A percentile compares a stretch with the other conserved stretches of the same genome.
These are phyloP conservation scores for Acanthochlamys bracteata DNA, from an alignment of 106 monocot species.

Conservation along the genomic window DNA sequence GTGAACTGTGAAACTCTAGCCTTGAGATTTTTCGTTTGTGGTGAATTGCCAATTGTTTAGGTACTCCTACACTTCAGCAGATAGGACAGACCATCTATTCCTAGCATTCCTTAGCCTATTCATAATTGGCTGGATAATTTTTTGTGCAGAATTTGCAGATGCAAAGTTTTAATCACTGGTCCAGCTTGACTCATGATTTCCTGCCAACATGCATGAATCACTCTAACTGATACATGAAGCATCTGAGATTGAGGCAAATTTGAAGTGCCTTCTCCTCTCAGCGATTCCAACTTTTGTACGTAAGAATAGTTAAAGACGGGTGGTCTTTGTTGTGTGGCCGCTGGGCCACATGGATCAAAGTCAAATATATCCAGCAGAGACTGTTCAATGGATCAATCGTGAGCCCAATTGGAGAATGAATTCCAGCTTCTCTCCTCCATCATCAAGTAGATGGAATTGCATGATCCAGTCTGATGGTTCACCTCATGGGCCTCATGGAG, in stretches of 20 bases:
- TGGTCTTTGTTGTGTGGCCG: conserved; percentile 94
- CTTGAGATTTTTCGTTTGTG: too few species aligned
- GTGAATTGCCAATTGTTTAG: too few species aligned
- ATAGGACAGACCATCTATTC: too few species aligned
- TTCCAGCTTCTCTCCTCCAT: conserved; percentile 74
- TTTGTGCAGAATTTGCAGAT: too few species aligned
- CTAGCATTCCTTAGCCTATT: too few species aligned
- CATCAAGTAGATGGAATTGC: conserved; percentile 65
- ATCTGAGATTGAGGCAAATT: neutral
- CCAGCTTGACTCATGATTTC: too few species aligned
- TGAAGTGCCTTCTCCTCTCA: neutral
- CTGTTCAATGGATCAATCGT: conserved; percentile 59
- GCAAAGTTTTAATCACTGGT: too few species aligned
- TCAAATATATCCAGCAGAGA: conserved; percentile 43
- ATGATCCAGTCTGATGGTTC: conserved; percentile 42
- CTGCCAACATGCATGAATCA: too few species aligned
- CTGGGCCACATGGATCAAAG: conserved; percentile 91
- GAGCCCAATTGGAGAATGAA: conserved; percentile 66
- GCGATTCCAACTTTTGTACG: conserved; percentile 3
- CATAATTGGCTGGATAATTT: too few species aligned
- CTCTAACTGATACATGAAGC: neutral
- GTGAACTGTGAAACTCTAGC: too few species aligned
- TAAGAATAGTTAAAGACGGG: conserved; percentile 79
- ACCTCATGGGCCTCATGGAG: conserved; percentile 23
- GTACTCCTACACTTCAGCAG: too few species aligned